Evolutionary conservation across 2,329 filamentous ascomycete species (phyloP).

Genomic region (Fusarium piperis): DNA sequence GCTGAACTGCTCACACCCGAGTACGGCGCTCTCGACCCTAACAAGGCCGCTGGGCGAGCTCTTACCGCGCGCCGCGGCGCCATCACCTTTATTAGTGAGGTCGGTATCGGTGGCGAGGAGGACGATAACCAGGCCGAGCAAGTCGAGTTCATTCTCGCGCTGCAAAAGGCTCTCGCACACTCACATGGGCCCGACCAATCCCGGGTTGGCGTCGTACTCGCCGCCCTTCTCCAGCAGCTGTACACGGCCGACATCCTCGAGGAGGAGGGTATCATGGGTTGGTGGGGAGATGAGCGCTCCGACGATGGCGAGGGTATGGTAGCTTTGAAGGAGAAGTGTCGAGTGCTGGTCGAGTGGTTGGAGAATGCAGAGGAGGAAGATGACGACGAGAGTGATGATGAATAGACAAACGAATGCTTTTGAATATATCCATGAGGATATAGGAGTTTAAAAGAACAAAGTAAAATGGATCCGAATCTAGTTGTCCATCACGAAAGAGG

Average conservation of each 20-base stretch:
- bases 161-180: conserved; percentile 82
- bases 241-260: conserved; percentile 87
- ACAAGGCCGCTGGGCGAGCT: conserved; percentile 71
- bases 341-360: conserved; percentile 84
- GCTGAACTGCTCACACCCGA: conserved; percentile 70
- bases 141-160: conserved; percentile 81
- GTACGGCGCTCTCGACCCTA: conserved; percentile 64
- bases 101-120: conserved; percentile 65
- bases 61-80: conserved; percentile 66
- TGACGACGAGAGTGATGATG: conserved; percentile 61
- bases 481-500: not conserved
- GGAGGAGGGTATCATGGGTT: conserved; percentile 86
- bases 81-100: conserved; percentile 65
- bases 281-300: conserved; percentile 83
- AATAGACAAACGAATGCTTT: conserved; percentile 28
- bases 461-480: conserved; percentile 2
- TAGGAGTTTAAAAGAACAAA: conserved; percentile 30
- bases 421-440: conserved; percentile 3
- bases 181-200: conserved; percentile 65
- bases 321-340: conserved; percentile 76
- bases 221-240: conserved; percentile 83
- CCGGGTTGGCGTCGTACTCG: conserved; percentile 70
- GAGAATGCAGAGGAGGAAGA: conserved; percentile 81
- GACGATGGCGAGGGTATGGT: conserved; percentile 74
- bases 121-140: conserved; percentile 74